These are phyloP conservation scores for Lasiosphaeris hirsuta DNA, from an alignment of 495 filamentous ascomycete genomes.

Conservation along the genomic window DNA sequence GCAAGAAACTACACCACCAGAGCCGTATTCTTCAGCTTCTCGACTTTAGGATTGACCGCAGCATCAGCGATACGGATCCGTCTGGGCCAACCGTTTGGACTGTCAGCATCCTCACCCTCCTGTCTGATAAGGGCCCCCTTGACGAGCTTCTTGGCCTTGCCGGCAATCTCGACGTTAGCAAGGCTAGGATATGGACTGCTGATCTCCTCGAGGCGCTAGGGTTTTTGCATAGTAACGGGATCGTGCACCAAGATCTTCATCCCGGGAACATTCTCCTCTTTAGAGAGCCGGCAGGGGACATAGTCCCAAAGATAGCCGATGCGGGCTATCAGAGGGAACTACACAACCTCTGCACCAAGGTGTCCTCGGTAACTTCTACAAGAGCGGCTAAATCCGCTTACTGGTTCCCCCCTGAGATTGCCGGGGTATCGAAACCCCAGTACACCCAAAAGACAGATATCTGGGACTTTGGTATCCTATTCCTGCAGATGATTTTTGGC, in stretches of 20 bases:
- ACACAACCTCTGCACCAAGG: conserved; percentile 52
- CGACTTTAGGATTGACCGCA: conserved; percentile 70
- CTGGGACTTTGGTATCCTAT: conserved; percentile 87
- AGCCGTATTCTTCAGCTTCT: conserved; percentile 68
- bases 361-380: conserved; percentile 41
- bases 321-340: conserved; percentile 63
- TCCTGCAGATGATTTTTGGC: conserved; percentile 94
- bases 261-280: conserved; percentile 71
- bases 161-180: conserved; percentile 65
- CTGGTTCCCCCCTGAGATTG: conserved; percentile 80
- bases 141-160: conserved; percentile 76
- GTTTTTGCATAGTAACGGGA: conserved; percentile 76
- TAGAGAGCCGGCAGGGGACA: conserved; percentile 53
- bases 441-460: conserved; percentile 82
- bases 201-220: conserved; percentile 88
- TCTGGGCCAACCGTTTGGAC: conserved; percentile 55
- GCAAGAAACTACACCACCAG: conserved; percentile 72
- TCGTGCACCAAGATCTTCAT: conserved; percentile 77
- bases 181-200: conserved; percentile 78
- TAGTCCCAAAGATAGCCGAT: conserved; percentile 65
- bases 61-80: conserved; percentile 38
- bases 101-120: conserved; percentile 75
- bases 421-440: conserved; percentile 53
- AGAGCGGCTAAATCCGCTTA: conserved; percentile 67
- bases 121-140: conserved; percentile 77